Percentiles rank a stretch among this genome's conserved stretches.
phyloP scores from a whole-genome alignment of 352 stramenopile genomes.

The Pseudoperonospora humuli region DNA sequence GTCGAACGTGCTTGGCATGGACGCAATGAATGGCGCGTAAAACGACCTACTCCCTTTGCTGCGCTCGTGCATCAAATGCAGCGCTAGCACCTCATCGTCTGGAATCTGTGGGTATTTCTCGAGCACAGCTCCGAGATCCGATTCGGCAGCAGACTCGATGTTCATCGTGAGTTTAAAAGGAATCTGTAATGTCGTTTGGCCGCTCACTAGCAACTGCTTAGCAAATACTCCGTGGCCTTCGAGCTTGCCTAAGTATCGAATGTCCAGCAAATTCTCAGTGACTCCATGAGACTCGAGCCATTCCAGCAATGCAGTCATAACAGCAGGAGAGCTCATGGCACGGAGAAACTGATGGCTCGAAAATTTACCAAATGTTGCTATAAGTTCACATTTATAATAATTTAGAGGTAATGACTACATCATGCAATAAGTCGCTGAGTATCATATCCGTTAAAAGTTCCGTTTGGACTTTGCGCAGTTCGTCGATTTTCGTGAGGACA shows the following conservation, averaged over 20 bases:
- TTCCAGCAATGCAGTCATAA: conserved; percentile 25
- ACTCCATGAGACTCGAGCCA: conserved; percentile 31
- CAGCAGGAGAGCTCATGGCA: conserved; percentile 23
- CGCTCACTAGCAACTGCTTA: conserved; percentile 21
- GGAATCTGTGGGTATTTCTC: conserved; percentile 33
- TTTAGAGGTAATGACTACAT: too few relatives aligned
- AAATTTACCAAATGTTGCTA: too few relatives aligned
- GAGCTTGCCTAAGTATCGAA: conserved; percentile 30
- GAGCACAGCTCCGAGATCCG: conserved; percentile 33
- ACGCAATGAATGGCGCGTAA: conserved; percentile 49
- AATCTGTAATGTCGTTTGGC: conserved; percentile 39
- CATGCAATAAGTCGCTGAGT: too few relatives aligned
- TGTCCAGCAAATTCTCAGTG: conserved; percentile 26
- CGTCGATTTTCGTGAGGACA: too few relatives aligned
- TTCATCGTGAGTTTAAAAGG: conserved; percentile 51
- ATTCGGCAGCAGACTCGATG: conserved; percentile 32
- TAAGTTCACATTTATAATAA: too few relatives aligned
- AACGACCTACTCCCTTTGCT: conserved; percentile 37
- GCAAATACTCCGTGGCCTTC: conserved; percentile 50
- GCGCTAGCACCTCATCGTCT: conserved; percentile 42
- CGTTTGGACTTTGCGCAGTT: too few relatives aligned
- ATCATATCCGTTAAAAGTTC: too few relatives aligned
- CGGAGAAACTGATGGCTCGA: conserved; percentile 12
- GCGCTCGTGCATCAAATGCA: conserved; percentile 55
- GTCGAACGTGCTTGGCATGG: conserved; percentile 45